Base-by-base conservation (phyloP, 1,284 basidiomycete species). In the Takashimella koratensis region DNA sequence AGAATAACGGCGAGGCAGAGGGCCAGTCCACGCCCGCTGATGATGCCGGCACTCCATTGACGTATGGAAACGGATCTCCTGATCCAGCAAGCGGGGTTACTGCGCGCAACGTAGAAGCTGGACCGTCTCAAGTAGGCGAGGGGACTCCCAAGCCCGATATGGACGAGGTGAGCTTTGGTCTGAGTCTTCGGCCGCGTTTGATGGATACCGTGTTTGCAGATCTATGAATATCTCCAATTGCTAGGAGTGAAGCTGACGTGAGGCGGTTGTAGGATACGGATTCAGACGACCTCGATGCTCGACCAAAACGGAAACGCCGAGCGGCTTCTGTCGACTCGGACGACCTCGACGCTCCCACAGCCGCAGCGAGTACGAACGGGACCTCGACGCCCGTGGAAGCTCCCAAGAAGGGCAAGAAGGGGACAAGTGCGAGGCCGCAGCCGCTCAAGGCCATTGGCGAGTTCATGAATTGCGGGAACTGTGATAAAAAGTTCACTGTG, bases 401-500 rank as follows among this genome's bases (percentile, higher is more conserved):
- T 39, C 74, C 74, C 22, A 62, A 39, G 45, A 80, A 76, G 66
- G n/a, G n/a, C n/a, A n/a, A n/a, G n/a, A n/a, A n/a, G n/a, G n/a
- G n/a, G n/a, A 79, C 73, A 36, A 36, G 58, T 4, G 64, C 60
- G 36, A 69, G 78, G 0, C 85, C 60, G 1, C 52, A 54, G 5
- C 53, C 60, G 1, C 57, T 86, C 56, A 88, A 87, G 3, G 79
- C 84, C 1, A 80, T 87, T 1, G 95, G 93, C 0, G 86, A 84
- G 64, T 88, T 94, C 54, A 86, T 86, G 64, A 79, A 81, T 16
- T 98, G 95, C 66, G 87, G 84, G 2, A 82, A 83, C 57, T 98
- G 95, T 74, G 80, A 81, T 49, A 86, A 86, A 54, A 83, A 86
- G 63, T 97, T 97, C 71, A 93, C 91, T 19, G 87, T 95, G 63